Evolutionary conservation across 2,329 filamentous ascomycete species (phyloP).

Genomic region (Calonectria multiphialidica): DNA sequence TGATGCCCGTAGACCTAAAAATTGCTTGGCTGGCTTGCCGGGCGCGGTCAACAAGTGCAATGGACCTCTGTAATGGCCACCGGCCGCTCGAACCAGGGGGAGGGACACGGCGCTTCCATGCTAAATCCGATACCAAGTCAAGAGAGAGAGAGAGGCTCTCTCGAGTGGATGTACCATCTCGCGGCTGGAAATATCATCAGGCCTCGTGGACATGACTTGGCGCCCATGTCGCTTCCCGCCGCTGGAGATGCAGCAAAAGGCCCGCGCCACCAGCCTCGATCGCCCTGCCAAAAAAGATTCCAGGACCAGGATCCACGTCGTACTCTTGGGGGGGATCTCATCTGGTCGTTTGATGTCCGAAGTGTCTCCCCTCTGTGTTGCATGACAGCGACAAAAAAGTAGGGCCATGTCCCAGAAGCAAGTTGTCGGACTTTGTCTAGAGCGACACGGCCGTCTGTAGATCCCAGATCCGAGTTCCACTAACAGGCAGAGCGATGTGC

Average conservation of each 20-base stretch:
- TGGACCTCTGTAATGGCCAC: constrained; percentile 31
- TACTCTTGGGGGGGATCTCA: constrained; percentile 39
- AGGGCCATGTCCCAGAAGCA: constrained; percentile 15
- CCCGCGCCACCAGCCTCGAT: constrained; percentile 16
- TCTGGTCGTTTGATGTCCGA: constrained; percentile 35
- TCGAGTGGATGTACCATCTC: not conserved
- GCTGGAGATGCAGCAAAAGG: constrained; percentile 32
- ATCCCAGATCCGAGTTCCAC: constrained; percentile 35
- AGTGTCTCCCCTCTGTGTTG: constrained; percentile 30
- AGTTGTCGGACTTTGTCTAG: constrained; percentile 16
- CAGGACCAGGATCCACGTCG: constrained; percentile 25
- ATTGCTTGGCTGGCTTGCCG: constrained; percentile 30
- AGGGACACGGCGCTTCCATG: constrained; percentile 10
- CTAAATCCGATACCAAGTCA: constrained; percentile 28
- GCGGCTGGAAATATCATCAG: constrained; percentile 33
- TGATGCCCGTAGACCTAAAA: constrained; percentile 23
- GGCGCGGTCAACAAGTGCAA: constrained; percentile 14
- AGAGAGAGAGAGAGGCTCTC: not conserved
- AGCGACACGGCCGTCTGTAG: constrained; percentile 14
- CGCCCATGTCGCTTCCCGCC: constrained; percentile 38
- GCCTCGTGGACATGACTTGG: constrained; percentile 36
- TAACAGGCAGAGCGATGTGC: constrained; percentile 31
- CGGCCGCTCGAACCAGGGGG: constrained; percentile 24
- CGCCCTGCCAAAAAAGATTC: constrained; percentile 12
- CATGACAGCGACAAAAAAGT: constrained; percentile 29